These are phyloP conservation scores for Pichia sp. DNA, from an alignment of 1,139 yeast species.

Conservation along the genomic window DNA sequence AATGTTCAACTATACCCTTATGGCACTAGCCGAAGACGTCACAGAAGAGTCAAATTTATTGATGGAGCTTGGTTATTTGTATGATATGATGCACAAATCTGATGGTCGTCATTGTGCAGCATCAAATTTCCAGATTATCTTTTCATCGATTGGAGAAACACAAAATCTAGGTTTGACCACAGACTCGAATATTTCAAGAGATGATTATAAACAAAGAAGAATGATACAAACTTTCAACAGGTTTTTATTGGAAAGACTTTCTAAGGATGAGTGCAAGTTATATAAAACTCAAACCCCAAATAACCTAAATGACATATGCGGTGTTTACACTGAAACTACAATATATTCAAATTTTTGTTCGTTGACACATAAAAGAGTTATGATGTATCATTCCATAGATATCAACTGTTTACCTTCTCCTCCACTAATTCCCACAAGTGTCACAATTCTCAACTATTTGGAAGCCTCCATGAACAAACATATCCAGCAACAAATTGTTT, in stretches of 20 bases:
- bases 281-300: slow-evolving; percentile 20
- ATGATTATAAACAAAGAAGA: slow-evolving; percentile 31
- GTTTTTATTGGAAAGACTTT: slow-evolving; percentile 50
- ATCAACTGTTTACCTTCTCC: slow-evolving; percentile 28
- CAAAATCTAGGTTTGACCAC: slow-evolving; percentile 49
- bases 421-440: slow-evolving; percentile 21
- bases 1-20: slow-evolving; percentile 60
- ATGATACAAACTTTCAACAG: slow-evolving; percentile 54
- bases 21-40: slow-evolving; percentile 55
- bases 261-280: slow-evolving; percentile 44
- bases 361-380: slow-evolving; percentile 23
- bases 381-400: slow-evolving; percentile 30
- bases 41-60: slow-evolving; percentile 54
- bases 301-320: slow-evolving; percentile 37
- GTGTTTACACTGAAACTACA: slow-evolving; percentile 41
- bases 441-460: slow-evolving; percentile 47
- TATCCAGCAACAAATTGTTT: slow-evolving; percentile 46
- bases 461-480: slow-evolving; percentile 55
- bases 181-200: slow-evolving; percentile 37
- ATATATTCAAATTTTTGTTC: slow-evolving; percentile 30
- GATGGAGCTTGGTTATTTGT: slow-evolving; percentile 81
- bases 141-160: slow-evolving; percentile 46
- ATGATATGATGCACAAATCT: slow-evolving; percentile 87
- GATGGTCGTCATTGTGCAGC: slow-evolving; percentile 68
- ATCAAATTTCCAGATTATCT: slow-evolving; percentile 58